These are phyloP conservation scores for Trypanosoma lewisi DNA, from an alignment of 208 protist genomes.

Conservation along the genomic window DNA sequence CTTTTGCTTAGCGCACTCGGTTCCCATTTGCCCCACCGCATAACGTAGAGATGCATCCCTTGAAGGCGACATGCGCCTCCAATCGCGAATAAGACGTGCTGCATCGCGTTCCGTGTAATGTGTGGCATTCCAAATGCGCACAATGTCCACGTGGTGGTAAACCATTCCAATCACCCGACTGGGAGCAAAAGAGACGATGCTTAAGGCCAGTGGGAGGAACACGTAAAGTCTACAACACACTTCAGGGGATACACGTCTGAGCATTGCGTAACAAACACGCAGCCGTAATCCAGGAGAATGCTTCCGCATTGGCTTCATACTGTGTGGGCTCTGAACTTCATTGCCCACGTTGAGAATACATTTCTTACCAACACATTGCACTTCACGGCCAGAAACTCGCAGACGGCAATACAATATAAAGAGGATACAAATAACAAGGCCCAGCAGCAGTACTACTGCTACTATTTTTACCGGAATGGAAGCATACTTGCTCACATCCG, in stretches of 20 bases:
- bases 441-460: background rate
- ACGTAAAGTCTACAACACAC: background rate
- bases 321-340: background rate
- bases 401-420: background rate
- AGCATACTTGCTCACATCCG: background rate
- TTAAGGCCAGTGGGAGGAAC: background rate
- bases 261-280: background rate
- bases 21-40: background rate
- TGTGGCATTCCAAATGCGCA: slow-evolving; percentile 3
- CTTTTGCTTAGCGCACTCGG: background rate
- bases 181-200: background rate
- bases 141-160: background rate
- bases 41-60: background rate
- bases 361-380: background rate
- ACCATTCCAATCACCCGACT: background rate
- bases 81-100: background rate
- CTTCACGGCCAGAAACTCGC: background rate
- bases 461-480: too few relatives aligned
- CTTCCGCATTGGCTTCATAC: background rate
- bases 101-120: background rate
- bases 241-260: background rate
- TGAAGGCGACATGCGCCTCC: background rate
- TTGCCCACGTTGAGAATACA: background rate
- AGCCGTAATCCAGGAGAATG: background rate
- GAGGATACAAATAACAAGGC: background rate